Evolutionary conservation across 2,329 filamentous ascomycete genomes (phyloP), one percentile per base, ranked within the genome.

Genomic region (Aureobasidium melanogenum): DNA sequence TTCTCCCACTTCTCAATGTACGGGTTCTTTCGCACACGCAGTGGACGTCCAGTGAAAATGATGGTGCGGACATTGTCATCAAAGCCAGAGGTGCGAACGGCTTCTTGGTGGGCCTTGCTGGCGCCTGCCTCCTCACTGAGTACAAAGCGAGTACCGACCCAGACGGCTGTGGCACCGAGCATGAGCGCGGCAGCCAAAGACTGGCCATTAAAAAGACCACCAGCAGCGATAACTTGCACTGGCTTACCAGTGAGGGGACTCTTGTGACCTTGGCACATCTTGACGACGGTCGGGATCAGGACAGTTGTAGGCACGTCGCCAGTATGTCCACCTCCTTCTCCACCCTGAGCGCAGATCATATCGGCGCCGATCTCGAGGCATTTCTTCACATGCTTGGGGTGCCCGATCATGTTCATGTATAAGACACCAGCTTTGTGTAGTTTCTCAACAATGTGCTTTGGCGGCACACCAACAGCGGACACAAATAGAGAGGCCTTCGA

Each of bases 391-490:
- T 99, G 94, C 86, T 99, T 99, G 72, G 94, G 93, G 83, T 99
- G 94, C 67, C 94, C 94, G 74, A 99, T 92, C 94, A 99, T 99
- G 87, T 99, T 99, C 94, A 97, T 97, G 83, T 95, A 96, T 67
- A 96, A 83, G 68, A 99, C 84, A 67, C 92, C 92, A 71, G 85
- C 80, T 72, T 85, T 84, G 84, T 99, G 94, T 50, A 99, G 86
- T 73, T 84, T 88, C 67, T 97, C 91, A 70, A 99, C 91, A 63
- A 97, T 87, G 68, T 83, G 80, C 77, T 89, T 90, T 67, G 94
- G 91, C 46, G 94, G 92, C 1, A 28, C 97, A 88, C 94, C 94
- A 74, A 99, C 91, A 70, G 94, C 94, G 57, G 90, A 97, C 69
- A 99, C 94, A 79, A 99, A 99, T 63, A 99, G 85, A 76, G 86